A percentile compares a stretch with the other conserved stretches of the same genome.
Evolutionary conservation across 768 basidiomycete species (phyloP).

Genomic region (Vararia minispora): DNA sequence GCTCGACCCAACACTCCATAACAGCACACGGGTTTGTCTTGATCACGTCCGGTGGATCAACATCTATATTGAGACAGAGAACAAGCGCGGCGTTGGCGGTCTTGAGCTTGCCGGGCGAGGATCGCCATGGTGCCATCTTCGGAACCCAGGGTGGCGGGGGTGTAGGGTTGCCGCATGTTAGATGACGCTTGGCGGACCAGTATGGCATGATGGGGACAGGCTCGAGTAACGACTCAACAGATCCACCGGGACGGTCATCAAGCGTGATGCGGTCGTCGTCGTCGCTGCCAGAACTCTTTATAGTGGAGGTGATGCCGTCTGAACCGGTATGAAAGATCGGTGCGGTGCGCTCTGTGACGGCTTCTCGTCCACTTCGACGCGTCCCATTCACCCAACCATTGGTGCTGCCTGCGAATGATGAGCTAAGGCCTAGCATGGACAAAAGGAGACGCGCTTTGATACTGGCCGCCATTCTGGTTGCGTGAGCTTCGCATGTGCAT

Average conservation of each 20-base stretch:
- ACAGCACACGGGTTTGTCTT: constrained; percentile 95
- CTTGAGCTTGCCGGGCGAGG: constrained; percentile 76
- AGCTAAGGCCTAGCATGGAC: too few species aligned
- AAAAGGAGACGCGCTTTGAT: too few species aligned
- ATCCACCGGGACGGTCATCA: constrained; percentile 19
- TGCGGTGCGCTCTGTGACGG: too few species aligned
- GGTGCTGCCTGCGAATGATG: too few species aligned
- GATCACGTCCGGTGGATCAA: constrained; percentile 94
- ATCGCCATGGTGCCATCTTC: constrained; percentile 70
- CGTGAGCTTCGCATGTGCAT: too few species aligned
- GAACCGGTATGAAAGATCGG: too few species aligned
- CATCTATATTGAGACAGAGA: constrained; percentile 92
- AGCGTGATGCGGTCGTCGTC: too few species aligned
- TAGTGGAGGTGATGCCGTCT: background rate
- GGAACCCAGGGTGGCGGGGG: constrained; percentile 56
- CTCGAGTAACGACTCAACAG: constrained; percentile 23
- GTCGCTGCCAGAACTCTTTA: too few species aligned
- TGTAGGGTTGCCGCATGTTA: constrained; percentile 80
- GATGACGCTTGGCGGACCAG: constrained; percentile 84
- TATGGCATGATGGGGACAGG: constrained; percentile 59
- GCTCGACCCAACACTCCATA: constrained; percentile 96
- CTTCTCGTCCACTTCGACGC: too few species aligned
- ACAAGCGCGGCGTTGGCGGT: constrained; percentile 84
- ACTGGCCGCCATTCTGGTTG: too few species aligned
- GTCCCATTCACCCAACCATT: too few species aligned